Evolutionary conservation across 768 basidiomycete genomes (phyloP), one percentile per base, ranked within the genome.

Genomic region (Trametes meyenii): DNA sequence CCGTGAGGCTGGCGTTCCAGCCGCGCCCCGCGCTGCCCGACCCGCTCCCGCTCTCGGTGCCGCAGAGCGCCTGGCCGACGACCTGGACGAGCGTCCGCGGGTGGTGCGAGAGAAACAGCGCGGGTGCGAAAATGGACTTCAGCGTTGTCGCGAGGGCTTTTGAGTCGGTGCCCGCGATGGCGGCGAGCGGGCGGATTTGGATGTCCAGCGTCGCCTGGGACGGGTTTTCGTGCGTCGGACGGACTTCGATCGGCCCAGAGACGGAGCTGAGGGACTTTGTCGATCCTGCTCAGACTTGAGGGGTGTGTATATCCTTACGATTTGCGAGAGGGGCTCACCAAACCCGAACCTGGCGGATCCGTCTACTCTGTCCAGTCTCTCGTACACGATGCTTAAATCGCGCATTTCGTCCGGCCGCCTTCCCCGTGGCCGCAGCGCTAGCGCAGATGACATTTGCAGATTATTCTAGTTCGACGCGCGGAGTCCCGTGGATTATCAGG

Each of bases 181-280:
- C 81, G 21, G 85, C 80, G 17, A 92, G 76, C 0, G 93, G 91
- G 2, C 91, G 82, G 10, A 92, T 78, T 48, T 77, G 74, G 43
- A 94, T 85, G 68, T 94, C 93, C 64, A 94, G 82, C 0, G 89
- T 85, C 0, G 90, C 85, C 57, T 85, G 83, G 12, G 86, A 86
- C 11, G 92, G 83, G 33, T 84, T 81, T 75, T 94, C 93, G 8
- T 81, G 73, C 3, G 85, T 82, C 8, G 86, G 77, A 17, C 90
- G 81, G 50, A 88, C 88, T 64, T 93, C 86, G 46, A 93, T 87
- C 19, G 93, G 93, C 0, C 93, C 92, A 14, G 90, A 90, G 38
- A 92, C 72, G 5, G 92, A 92, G 8, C 88, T 85, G 19, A 92
- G 72, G 3, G 85, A 70, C n/a, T 70, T 60, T 4, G 76, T 79